These are phyloP conservation scores for Fusarium nygamai DNA, from an alignment of 2,329 filamentous ascomycete genomes.

Conservation along the genomic window DNA sequence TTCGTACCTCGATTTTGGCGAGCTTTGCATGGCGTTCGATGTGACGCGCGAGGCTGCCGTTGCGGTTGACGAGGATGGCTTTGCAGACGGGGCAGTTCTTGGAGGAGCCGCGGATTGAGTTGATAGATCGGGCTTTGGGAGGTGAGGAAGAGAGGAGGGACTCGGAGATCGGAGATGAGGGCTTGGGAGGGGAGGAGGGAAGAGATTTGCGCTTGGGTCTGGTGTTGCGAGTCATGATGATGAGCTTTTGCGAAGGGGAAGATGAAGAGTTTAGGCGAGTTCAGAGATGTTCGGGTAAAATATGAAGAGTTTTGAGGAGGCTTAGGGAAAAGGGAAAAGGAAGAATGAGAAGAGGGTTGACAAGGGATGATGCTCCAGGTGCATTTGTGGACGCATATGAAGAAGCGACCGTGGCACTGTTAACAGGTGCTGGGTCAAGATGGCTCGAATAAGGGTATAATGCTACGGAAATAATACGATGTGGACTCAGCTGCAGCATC, in stretches of 20 bases:
- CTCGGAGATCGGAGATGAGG: fast-evolving
- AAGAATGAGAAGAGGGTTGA: fast-evolving
- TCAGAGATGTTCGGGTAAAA: too few relatives aligned
- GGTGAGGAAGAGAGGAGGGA: fast-evolving
- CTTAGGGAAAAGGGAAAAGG: fast-evolving
- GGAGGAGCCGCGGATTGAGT: not conserved
- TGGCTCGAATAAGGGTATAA: not conserved
- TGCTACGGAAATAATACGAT: fast-evolving
- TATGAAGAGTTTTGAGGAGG: not conserved
- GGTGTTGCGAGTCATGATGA: not conserved
- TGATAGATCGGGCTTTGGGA: fast-evolving
- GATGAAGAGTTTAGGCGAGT: not conserved
- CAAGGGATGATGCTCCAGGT: fast-evolving
- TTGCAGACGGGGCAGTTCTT: conserved; percentile 14
- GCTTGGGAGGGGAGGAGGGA: not conserved
- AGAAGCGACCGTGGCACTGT: not conserved
- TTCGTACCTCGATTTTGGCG: not conserved
- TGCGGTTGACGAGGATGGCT: not conserved
- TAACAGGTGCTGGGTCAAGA: not conserved
- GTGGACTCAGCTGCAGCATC: too few relatives aligned
- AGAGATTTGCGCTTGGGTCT: not conserved
- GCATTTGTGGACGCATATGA: too few relatives aligned
- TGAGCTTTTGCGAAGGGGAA: too few relatives aligned
- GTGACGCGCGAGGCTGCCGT: conserved; percentile 3
- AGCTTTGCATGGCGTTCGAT: conserved; percentile 13